phyloP scores from a whole-genome alignment of 2,329 filamentous ascomycete species.

The Paecilomyces fulvus region DNA sequence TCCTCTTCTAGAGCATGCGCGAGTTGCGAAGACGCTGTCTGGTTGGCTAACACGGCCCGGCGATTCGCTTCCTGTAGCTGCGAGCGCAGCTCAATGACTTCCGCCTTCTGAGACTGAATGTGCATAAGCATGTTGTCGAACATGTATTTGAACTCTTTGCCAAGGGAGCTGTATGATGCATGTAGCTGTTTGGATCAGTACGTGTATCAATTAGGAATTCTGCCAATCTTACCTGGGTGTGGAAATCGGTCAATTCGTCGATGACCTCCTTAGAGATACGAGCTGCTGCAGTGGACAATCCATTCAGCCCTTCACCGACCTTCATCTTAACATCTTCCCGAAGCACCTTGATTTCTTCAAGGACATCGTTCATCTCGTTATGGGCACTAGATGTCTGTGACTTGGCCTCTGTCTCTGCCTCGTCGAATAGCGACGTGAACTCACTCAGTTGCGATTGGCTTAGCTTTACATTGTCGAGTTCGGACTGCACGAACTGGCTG shows the following conservation, averaged over 20 bases:
- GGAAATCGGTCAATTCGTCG: constrained; percentile 74
- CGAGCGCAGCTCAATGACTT: constrained; percentile 63
- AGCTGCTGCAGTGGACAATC: constrained; percentile 75
- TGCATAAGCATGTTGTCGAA: constrained; percentile 75
- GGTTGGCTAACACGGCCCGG: constrained; percentile 60
- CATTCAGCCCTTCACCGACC: constrained; percentile 75
- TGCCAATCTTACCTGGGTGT: constrained; percentile 48
- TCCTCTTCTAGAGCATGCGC: constrained; percentile 68
- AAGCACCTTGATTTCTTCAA: constrained; percentile 86
- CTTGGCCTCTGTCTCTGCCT: constrained; percentile 60
- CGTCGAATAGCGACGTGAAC: constrained; percentile 59
- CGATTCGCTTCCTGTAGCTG: constrained; percentile 65
- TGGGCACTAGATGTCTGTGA: constrained; percentile 46
- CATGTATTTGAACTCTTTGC: constrained; percentile 74
- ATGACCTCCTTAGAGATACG: constrained; percentile 85
- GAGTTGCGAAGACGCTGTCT: constrained; percentile 56
- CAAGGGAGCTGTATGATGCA: constrained; percentile 71
- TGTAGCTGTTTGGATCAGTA: constrained; percentile 52
- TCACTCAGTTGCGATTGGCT: constrained; percentile 64
- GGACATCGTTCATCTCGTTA: constrained; percentile 79
- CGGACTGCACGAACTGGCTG: constrained; percentile 65
- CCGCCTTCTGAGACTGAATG: constrained; percentile 65
- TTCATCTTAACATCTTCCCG: constrained; percentile 79
- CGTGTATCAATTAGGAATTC: not conserved
- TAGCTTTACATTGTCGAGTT: constrained; percentile 61